Percentiles rank a stretch among this genome's conserved stretches.
These are phyloP conservation scores for Pichia thaimueangensis DNA, from an alignment of 805 yeast genomes.

Conservation along the genomic window DNA sequence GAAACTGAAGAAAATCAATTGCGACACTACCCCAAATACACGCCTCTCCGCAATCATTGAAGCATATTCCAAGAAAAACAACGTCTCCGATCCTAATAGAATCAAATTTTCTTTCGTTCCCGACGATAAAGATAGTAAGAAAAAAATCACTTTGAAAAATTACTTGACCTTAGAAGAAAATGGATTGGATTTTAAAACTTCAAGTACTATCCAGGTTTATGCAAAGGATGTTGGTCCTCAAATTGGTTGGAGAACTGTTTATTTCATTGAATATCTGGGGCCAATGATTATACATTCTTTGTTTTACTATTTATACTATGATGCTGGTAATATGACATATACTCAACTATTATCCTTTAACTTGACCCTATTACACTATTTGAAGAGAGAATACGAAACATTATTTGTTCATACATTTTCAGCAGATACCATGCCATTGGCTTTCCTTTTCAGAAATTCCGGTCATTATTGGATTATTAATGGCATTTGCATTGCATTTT, in stretches of 20 bases:
- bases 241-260: constrained; percentile 88
- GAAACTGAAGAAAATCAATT: constrained; percentile 42
- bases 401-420: constrained; percentile 80
- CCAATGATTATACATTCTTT: constrained; percentile 78
- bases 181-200: constrained; percentile 30
- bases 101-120: constrained; percentile 44
- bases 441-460: constrained; percentile 82
- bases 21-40: constrained; percentile 33
- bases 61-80: constrained; percentile 35
- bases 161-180: constrained; percentile 41
- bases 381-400: constrained; percentile 87
- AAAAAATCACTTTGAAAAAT: constrained; percentile 39
- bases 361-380: constrained; percentile 65
- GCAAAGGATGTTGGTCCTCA: constrained; percentile 93
- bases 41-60: constrained; percentile 32
- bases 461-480: constrained; percentile 90
- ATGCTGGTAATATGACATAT: constrained; percentile 35
- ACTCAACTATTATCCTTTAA: constrained; percentile 50
- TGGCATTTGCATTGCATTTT: constrained; percentile 43
- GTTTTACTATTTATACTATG: constrained; percentile 43
- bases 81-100: constrained; percentile 38
- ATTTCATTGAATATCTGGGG: constrained; percentile 79
- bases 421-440: constrained; percentile 85
- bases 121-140: constrained; percentile 25
- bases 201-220: constrained; percentile 39